phyloP scores from a whole-genome alignment of 140 eudicot genomes.

The Artemisia princeps region DNA sequence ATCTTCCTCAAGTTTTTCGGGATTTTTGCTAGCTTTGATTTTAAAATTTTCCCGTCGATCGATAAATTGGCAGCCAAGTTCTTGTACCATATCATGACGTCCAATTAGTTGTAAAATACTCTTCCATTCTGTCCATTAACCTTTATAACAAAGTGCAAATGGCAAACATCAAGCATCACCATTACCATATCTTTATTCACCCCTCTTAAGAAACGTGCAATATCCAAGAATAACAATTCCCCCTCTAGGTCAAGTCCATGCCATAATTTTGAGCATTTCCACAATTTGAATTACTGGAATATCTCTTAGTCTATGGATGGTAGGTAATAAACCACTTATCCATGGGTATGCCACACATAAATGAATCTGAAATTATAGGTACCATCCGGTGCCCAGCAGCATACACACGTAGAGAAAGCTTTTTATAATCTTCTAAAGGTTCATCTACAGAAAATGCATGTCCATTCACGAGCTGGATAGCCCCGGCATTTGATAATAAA shows the following conservation, averaged over 20 bases:
- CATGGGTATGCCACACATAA: background rate
- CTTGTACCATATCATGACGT: no score
- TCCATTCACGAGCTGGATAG: background rate
- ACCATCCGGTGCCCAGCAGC: background rate
- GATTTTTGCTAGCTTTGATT: no score
- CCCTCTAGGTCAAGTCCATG: background rate
- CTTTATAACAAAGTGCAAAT: no score
- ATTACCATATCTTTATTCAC: background rate
- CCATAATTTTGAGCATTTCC: background rate
- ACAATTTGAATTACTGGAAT: background rate
- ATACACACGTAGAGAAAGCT: constrained; percentile 9
- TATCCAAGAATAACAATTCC: constrained; percentile 17
- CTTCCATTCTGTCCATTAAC: no score
- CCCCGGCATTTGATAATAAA: constrained; percentile 2
- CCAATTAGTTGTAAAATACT: no score
- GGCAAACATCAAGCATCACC: no score
- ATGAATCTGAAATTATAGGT: background rate
- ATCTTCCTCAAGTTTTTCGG: no score
- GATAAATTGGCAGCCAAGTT: no score
- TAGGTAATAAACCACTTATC: background rate
- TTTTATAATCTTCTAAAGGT: background rate
- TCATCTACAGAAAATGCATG: background rate
- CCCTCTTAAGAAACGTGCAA: constrained; percentile 21
- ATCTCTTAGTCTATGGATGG: background rate
- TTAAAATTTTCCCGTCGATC: no score